These are phyloP conservation scores for Diutina ranongensis DNA, from an alignment of 1,139 yeast genomes.

Conservation along the genomic window DNA sequence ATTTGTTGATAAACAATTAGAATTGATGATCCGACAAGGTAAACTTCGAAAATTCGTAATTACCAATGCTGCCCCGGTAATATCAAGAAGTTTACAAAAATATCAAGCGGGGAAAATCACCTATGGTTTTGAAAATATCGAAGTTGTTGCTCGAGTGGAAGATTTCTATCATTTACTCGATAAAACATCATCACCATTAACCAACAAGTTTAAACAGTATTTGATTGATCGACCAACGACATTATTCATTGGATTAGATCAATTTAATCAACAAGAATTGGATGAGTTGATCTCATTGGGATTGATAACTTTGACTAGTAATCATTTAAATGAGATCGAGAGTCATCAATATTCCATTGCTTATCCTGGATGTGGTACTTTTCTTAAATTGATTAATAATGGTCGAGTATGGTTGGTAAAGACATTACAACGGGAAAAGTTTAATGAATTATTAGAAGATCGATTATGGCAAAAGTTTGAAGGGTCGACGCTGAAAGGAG, in stretches of 20 bases:
- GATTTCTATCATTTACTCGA: slow-evolving; percentile 16
- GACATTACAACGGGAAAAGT: slow-evolving; percentile 28
- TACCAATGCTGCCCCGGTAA: slow-evolving; percentile 35
- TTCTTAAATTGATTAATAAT: slow-evolving; percentile 32
- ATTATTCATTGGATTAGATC: slow-evolving; percentile 19
- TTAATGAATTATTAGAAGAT: slow-evolving; percentile 43
- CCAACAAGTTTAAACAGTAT: slow-evolving; percentile 16
- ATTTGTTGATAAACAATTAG: slow-evolving; percentile 31
- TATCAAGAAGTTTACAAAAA: slow-evolving; percentile 23
- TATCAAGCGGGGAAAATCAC: slow-evolving; percentile 21
- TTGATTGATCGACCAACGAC: slow-evolving; percentile 20
- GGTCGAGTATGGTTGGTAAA: slow-evolving; percentile 43
- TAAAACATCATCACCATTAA: slow-evolving; percentile 3
- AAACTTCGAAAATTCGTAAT: slow-evolving; percentile 27
- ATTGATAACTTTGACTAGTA: slow-evolving; percentile 40
- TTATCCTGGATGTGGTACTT: slow-evolving; percentile 53
- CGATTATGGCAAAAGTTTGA: slow-evolving; percentile 40
- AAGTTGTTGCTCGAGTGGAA: slow-evolving; percentile 21
- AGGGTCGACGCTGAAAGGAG: slow-evolving; percentile 14
- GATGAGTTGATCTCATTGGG: slow-evolving; percentile 37
- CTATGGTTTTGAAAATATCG: slow-evolving; percentile 36
- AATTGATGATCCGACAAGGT: slow-evolving; percentile 24
- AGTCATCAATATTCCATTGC: slow-evolving; percentile 38
- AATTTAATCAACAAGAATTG: slow-evolving; percentile 19
- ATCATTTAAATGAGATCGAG: slow-evolving; percentile 36